phyloP scores from a whole-genome alignment of 2,329 filamentous ascomycete species.

The Pestalotiopsis sp. region DNA sequence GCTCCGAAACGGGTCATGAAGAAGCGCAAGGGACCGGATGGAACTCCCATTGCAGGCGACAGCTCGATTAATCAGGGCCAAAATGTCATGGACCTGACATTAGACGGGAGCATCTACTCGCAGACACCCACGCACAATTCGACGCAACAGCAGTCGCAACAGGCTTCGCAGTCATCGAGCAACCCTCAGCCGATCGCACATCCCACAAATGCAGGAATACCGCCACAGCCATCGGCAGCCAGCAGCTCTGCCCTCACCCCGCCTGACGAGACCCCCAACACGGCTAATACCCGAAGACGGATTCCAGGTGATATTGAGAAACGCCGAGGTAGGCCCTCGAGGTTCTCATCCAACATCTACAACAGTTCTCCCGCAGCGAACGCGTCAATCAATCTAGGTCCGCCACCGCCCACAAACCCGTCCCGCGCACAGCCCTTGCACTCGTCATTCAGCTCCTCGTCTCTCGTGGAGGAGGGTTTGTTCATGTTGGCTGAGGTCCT shows the following conservation, averaged over 20 bases:
- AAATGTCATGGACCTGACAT: constrained; percentile 38
- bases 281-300: constrained; percentile 43
- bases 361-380: constrained; percentile 28
- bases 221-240: constrained; percentile 40
- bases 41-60: constrained; percentile 40
- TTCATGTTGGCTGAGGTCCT: constrained; percentile 44
- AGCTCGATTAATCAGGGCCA: constrained; percentile 53
- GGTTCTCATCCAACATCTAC: constrained; percentile 34
- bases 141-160: constrained; percentile 17
- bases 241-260: constrained; percentile 54
- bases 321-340: constrained; percentile 34
- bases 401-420: constrained; percentile 14
- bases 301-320: constrained; percentile 29
- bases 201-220: constrained; percentile 32
- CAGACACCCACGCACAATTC: constrained; percentile 15
- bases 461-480: constrained; percentile 38
- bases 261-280: constrained; percentile 52
- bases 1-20: constrained; percentile 63
- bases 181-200: background rate
- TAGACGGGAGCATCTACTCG: constrained; percentile 14
- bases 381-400: constrained; percentile 11
- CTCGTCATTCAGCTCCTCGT: constrained; percentile 21
- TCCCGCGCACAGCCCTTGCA: constrained; percentile 22
- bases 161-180: constrained; percentile 16
- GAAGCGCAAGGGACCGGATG: constrained; percentile 51